phyloP scores from a whole-genome alignment of 192 early-diverging fungal species.

The Coemansia nantahalensis region DNA sequence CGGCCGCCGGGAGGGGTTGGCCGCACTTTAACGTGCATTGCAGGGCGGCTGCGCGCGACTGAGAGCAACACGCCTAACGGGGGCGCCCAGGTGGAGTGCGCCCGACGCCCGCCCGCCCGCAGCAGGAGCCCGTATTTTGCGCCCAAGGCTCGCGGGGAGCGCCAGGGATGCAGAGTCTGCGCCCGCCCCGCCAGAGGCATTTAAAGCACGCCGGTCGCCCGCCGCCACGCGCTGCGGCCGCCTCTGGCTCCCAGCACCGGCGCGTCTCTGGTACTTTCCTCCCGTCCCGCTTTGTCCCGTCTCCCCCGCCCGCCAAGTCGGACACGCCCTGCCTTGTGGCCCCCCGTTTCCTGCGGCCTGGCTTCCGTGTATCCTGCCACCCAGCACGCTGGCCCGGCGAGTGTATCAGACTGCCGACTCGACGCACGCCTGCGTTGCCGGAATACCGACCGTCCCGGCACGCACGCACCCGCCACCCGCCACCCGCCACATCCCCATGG shows the following conservation, averaged over 20 bases:
- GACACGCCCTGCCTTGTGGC: too few relatives aligned
- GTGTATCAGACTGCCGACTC: too few relatives aligned
- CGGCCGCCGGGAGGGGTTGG: constrained; percentile 1
- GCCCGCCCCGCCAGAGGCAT: background rate
- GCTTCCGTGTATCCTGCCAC: too few relatives aligned
- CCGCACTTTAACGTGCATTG: constrained; percentile 16
- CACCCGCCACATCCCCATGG: constrained; percentile 10
- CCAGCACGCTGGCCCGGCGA: too few relatives aligned
- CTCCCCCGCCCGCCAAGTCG: too few relatives aligned
- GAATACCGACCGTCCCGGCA: too few relatives aligned
- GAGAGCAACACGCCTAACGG: constrained; percentile 14
- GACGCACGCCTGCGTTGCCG: too few relatives aligned
- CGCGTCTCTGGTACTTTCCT: too few relatives aligned
- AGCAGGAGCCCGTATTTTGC: constrained; percentile 8
- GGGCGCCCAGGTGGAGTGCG: constrained; percentile 16
- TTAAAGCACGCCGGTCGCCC: constrained; percentile 10
- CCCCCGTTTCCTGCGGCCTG: too few relatives aligned
- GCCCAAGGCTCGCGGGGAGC: background rate
- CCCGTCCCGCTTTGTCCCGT: too few relatives aligned
- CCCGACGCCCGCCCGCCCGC: constrained; percentile 8
- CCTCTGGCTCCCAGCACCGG: background rate
- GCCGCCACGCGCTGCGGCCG: background rate
- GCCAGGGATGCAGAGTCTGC: constrained; percentile 8
- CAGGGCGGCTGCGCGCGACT: constrained; percentile 12
- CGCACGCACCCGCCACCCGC: too few relatives aligned